Base-by-base conservation (phyloP, 2,329 filamentous ascomycete genomes). In the Colletotrichum noveboracense region DNA sequence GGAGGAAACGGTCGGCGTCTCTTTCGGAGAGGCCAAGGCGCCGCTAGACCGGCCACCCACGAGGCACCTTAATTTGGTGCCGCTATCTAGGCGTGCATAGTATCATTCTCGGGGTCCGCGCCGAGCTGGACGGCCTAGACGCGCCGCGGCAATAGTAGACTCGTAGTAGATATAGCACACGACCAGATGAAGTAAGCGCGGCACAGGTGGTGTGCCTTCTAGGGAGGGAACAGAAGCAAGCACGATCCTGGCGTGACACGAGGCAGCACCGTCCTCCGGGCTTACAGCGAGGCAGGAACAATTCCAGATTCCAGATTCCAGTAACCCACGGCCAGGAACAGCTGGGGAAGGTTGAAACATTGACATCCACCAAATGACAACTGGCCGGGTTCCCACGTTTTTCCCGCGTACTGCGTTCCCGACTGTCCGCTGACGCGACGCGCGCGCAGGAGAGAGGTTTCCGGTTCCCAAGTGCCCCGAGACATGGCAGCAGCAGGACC, bases 331-430 rank as follows among this genome's bases (percentile, higher is more conserved):
- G 30, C 58, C 28, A 56, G 69, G 64, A 60, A 73, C 55, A 60
- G 32, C 70, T 24, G 73, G 70, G 70, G 70, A 60, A 52, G 14
- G 64, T 68, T 73, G 73, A 73, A 75, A 75, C 73, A 68, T 52
- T 26, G 43, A 70, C 73, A 68, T 32, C 62, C 56, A 67, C 56
- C 43, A 75, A 56, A 64, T 64, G 69, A 64, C 62, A 75, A 64
- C 38, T 61, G 56, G 56, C 73, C 73, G 38, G 73, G 73, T 30
- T 75, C 52, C 73, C 69, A 75, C 73, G 73, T 75, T 75, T 72
- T 75, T 21, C 43, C 60, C 58, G n/a, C 65, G 52, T 56, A 58
- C 34, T 36, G 34, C 34, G 34, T 8, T 8, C 14, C 34, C 34
- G 34, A 36, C 60, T 18, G 56, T 61, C 16, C 18, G 56, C 28